Evolutionary conservation across 805 yeast species (phyloP), one percentile per base, ranked within the genome.

Genomic region (Lachancea waltii): DNA sequence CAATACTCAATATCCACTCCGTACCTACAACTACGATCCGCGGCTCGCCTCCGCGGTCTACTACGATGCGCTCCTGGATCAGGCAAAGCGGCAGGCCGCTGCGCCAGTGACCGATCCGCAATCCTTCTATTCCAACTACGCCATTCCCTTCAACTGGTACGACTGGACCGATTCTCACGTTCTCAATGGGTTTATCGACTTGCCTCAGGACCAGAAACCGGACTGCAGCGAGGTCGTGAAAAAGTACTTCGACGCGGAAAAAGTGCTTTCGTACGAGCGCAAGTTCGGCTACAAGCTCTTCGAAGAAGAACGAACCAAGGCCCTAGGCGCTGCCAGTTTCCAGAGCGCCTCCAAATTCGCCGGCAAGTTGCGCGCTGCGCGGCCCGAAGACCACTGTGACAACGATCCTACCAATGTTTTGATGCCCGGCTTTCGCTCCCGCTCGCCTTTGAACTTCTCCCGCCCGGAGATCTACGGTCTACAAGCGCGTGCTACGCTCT

Each of bases 101-200:
- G 29, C 14, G n/a, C n/a, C 22, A 13, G 27, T 23, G 29, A 20
- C 33, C 13, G 26, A 25, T 10, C 10, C 11, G 3, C 3, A 26
- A 19, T 26, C 38, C 3, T 15, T 15, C 15, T 25, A 23, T 19
- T 13, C 46, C 17, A 42, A 38, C 24, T 48, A 47, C 26, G 20
- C 30, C 15, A 44, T 75, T 0, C 72, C 74, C 1, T 73, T 75
- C 48, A 73, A 72, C 36, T 75, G 81, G 81, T 69, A 68, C 38
- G 81, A 75, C 46, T 75, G 79, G 77, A 63, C 65, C 0, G 74
- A 72, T 45, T 53, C 72, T 45, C 62, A 38, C 25, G 9, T 27
- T 3, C 30, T 41, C 14, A 41, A 70, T 0, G 53, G 54, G 8
- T 54, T 70, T 35, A 65, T 71, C 45, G 62, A 65, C 32, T 49